Evolutionary conservation across 2,329 filamentous ascomycete species (phyloP), one percentile per base, ranked within the genome.

Genomic region (Fusarium fracticaudum): DNA sequence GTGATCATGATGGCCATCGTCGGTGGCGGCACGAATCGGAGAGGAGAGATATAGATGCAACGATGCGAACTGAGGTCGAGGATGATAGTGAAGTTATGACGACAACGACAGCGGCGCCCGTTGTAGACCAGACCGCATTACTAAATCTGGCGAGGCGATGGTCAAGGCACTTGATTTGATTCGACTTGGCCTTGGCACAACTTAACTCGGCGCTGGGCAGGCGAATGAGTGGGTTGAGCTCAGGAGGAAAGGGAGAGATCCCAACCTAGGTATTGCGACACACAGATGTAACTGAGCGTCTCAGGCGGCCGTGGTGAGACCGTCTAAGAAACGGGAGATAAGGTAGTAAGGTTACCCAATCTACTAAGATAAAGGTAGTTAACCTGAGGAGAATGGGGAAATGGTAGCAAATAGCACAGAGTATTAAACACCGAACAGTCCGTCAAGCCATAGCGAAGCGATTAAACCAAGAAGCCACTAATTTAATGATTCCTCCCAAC

Each of bases 1-100:
- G 76, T 77, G 58, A 76, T 73, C 67, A 79, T 71, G 53, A 76
- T 72, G 50, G 64, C 71, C 69, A 75, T 76, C 50, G 40, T 57
- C 60, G 29, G 55, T 60, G 63, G 51, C 47, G 60, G 60, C 51
- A 64, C 67, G 62, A 67, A 64, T 63, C 50, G 58, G 40, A 41
- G 37, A 50, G 18, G 17, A 29, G 58, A n/a, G 58, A 45, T 35
- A 58, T 53, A 60, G 43, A 37, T 61, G 37, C 37, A 31, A 37
- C 33, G 51, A 57, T 44, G 44, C 57, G 37, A 37, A 38, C 38
- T 48, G 47, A 65, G 38, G 45, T n/a, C 60, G 48, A 41, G 22
- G 45, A 44, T 43, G 45, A 41, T 33, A 40, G 44, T 48, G 31
- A 47, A 50, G 40, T 48, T 75, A 75, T 73, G 69, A 75, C 64